Evolutionary conservation across 306 rosid species (phyloP).

Genomic region (Quercus gilva): DNA sequence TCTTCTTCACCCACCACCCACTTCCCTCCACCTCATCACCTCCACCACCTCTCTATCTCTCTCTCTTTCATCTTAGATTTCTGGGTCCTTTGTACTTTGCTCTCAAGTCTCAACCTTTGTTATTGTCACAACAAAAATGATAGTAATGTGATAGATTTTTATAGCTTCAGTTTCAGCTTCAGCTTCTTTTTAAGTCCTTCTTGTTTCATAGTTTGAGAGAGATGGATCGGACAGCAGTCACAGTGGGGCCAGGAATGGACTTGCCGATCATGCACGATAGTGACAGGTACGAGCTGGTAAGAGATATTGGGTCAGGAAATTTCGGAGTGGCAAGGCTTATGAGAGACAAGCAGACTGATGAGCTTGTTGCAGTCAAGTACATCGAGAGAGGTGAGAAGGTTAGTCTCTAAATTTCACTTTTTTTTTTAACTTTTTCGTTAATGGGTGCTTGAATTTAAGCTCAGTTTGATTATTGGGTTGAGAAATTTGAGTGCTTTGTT

Average conservation of each 20-base stretch:
- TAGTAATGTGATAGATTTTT: slow-evolving; percentile 22
- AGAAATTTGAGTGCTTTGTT: neutral
- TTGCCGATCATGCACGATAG: slow-evolving; percentile 93
- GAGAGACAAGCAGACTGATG: slow-evolving; percentile 85
- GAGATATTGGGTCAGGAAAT: slow-evolving; percentile 90
- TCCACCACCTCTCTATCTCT: slow-evolving; percentile 14
- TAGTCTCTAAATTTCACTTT: slow-evolving; percentile 16
- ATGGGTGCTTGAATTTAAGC: neutral
- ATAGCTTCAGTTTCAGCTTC: neutral
- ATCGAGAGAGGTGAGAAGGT: slow-evolving; percentile 99
- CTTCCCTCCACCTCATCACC: slow-evolving; percentile 36
- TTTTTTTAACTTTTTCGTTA: neutral
- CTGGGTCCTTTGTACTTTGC: neutral
- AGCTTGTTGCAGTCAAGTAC: slow-evolving; percentile 95
- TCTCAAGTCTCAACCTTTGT: neutral
- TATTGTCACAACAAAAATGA: neutral
- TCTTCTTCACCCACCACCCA: slow-evolving; percentile 49
- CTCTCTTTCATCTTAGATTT: slow-evolving; percentile 28
- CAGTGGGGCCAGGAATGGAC: slow-evolving; percentile 77
- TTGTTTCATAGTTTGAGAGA: neutral
- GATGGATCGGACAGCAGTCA: slow-evolving; percentile 58
- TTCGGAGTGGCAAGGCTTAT: slow-evolving; percentile 92
- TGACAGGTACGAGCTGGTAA: slow-evolving; percentile 85
- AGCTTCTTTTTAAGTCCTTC: slow-evolving; percentile 19
- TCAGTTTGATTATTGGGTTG: neutral